Base-by-base conservation (phyloP, 805 yeast genomes). In the Maudiozyma barnettii region DNA sequence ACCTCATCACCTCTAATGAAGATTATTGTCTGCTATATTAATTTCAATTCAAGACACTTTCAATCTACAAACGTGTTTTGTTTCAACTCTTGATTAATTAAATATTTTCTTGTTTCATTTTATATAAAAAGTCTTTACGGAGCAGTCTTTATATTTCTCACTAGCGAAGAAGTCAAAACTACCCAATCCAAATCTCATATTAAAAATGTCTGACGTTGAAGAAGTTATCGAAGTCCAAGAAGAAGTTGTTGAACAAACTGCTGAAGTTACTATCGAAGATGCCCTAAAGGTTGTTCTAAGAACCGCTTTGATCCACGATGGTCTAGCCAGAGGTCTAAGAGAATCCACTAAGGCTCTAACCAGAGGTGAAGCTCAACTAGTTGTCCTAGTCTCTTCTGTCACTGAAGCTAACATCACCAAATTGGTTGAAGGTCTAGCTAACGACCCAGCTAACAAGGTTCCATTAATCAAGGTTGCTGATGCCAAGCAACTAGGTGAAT, bases 281-380 rank as follows among this genome's bases (percentile, higher is more conserved):
- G 95, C 97, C 72, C 80, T 93, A 74, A 88, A 89, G 80, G 93
- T 87, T 70, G 98, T 93, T 71, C 84, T 93, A 72, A 90, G 95
- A 84, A 89, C 93, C 74, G 82, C 99, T 65, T 82, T 93, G 73
- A 86, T 91, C 70, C 95, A 89, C 81, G 97, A 91, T 74, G 99
- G 99, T 78, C 87, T 93, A 76, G 98, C 98, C 74, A 91, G 99
- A 81, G 99, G 99, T 83, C 84, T 93, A 75, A 93, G 98, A 83
- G 99, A 93, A 81, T 95, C 98, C 63, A 87, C 97, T 70, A 93
- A 93, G 86, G 98, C 97, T 75, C 82, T 93, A 64, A 81, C 96
- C 69, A 81, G 88, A 75, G 88, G 96, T 74, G 95, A 90, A 77
- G 99, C 97, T 65, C 95, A 91, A 78, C 80, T 93, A 73, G 84